Conservation (phyloP, 176 grass and related monocot genomes). For the Lolium multiflorum region DNA sequence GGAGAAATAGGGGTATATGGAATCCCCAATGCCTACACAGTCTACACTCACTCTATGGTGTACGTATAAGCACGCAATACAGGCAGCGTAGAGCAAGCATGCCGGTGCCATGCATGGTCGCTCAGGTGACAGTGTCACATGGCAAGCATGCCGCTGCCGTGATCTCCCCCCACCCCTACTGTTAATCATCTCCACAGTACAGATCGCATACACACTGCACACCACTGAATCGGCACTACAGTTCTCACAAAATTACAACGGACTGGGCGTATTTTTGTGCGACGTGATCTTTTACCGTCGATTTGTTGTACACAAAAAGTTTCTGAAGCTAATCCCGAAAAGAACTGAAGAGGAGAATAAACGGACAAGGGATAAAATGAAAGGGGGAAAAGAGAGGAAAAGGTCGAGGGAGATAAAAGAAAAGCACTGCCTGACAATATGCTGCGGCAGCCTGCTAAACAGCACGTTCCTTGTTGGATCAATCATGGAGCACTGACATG, state of each 20-base stretch:
- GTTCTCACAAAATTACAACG: background rate
- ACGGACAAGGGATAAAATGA: conserved; percentile 2
- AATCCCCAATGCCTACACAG: background rate
- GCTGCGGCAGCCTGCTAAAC: conserved; percentile 43
- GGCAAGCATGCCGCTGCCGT: conserved; percentile 8
- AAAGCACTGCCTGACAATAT: conserved; percentile 47
- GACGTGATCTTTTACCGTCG: background rate
- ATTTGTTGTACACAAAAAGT: background rate
- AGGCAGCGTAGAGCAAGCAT: background rate
- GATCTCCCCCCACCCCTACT: background rate
- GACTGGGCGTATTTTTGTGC: background rate
- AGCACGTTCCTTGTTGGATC: conserved; percentile 47
- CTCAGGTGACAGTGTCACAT: conserved; percentile 36
- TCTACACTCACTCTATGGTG: background rate
- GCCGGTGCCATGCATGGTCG: background rate
- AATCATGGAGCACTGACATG: conserved; percentile 46
- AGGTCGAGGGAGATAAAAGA: conserved; percentile 29
- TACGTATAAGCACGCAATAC: background rate
- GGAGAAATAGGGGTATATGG: background rate
- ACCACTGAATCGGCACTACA: background rate
- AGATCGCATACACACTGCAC: background rate
- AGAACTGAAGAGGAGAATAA: conserved; percentile 4
- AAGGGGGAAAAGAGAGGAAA: conserved; percentile 6
- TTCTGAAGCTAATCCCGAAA: background rate
- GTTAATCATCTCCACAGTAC: background rate